phyloP scores from a whole-genome alignment of 2,329 filamentous ascomycete species.

The Conoideocrella luteorostrata region DNA sequence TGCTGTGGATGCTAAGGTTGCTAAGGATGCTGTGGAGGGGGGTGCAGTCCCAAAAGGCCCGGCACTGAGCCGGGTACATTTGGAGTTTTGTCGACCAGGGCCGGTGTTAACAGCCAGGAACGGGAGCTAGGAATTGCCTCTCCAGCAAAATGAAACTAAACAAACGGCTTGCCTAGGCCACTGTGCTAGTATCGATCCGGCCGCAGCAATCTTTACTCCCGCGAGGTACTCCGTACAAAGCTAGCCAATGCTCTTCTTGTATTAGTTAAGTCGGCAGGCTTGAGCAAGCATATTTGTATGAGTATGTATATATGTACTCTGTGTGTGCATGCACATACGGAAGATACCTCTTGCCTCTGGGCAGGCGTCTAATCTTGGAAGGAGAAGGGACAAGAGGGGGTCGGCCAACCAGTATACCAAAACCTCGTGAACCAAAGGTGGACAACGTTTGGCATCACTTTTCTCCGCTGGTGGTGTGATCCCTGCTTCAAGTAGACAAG shows the following conservation, averaged over 20 bases:
- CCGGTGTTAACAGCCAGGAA: slow-evolving; percentile 31
- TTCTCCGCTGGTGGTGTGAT: slow-evolving; percentile 1
- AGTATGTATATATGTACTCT: no score
- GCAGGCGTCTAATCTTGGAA: slow-evolving; percentile 44
- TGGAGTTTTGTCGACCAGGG: slow-evolving; percentile 20
- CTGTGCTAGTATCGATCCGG: slow-evolving; percentile 11
- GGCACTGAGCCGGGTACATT: slow-evolving; percentile 37
- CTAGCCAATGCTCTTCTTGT: no score
- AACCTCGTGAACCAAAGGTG: neutral
- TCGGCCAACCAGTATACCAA: neutral
- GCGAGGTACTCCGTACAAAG: no score
- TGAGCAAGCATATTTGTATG: no score
- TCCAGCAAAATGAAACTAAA: slow-evolving; percentile 9
- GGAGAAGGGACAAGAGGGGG: slow-evolving; percentile 27
- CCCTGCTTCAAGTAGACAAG: slow-evolving; percentile 4
- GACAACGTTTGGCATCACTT: neutral
- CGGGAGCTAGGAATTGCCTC: slow-evolving; percentile 25
- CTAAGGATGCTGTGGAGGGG: slow-evolving; percentile 30
- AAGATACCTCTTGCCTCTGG: slow-evolving; percentile 21
- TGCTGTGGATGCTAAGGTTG: slow-evolving; percentile 1
- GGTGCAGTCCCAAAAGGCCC: slow-evolving; percentile 40
- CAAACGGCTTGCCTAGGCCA: slow-evolving; percentile 6
- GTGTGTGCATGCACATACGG: no score
- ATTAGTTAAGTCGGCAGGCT: no score
- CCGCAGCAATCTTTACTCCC: neutral